phyloP scores from a whole-genome alignment of 805 yeast species.

The Hanseniaspora vineae region DNA sequence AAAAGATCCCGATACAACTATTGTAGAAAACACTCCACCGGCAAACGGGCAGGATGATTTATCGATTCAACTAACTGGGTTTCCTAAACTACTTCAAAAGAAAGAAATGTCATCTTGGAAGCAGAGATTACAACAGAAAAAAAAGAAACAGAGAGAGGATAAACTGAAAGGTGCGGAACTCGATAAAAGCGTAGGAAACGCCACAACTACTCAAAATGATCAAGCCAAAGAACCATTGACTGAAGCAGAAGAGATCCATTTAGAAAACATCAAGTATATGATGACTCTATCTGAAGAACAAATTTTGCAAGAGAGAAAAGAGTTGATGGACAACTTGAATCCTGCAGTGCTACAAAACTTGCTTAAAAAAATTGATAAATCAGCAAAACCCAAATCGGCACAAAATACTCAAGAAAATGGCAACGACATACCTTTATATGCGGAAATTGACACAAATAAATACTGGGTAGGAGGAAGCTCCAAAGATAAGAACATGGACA shows the following conservation, averaged over 20 bases:
- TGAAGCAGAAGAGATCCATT: conserved; percentile 64
- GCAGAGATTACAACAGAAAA: conserved; percentile 28
- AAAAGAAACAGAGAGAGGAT: conserved; percentile 6
- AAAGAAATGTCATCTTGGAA: conserved; percentile 39
- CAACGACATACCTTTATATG: conserved; percentile 17
- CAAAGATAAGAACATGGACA: conserved; percentile 13
- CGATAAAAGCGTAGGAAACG: neutral
- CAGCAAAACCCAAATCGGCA: no score
- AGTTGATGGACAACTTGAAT: conserved; percentile 51
- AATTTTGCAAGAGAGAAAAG: conserved; percentile 49
- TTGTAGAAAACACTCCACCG: neutral
- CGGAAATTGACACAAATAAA: conserved; percentile 25
- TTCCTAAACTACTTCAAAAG: conserved; percentile 23
- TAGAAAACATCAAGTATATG: conserved; percentile 56
- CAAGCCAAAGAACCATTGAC: conserved; percentile 21
- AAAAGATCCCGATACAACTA: conserved; percentile 26
- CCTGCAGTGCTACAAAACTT: conserved; percentile 53
- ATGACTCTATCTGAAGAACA: conserved; percentile 54
- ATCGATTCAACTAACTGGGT: conserved; percentile 11
- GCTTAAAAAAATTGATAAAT: conserved; percentile 39
- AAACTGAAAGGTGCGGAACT: neutral
- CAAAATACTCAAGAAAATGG: conserved; percentile 12
- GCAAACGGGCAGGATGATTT: neutral
- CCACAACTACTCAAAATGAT: conserved; percentile 1
- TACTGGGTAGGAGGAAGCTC: conserved; percentile 25